Evolutionary conservation across 2,329 filamentous ascomycete species (phyloP).

Genomic region (Hypoxylon rubiginosum): DNA sequence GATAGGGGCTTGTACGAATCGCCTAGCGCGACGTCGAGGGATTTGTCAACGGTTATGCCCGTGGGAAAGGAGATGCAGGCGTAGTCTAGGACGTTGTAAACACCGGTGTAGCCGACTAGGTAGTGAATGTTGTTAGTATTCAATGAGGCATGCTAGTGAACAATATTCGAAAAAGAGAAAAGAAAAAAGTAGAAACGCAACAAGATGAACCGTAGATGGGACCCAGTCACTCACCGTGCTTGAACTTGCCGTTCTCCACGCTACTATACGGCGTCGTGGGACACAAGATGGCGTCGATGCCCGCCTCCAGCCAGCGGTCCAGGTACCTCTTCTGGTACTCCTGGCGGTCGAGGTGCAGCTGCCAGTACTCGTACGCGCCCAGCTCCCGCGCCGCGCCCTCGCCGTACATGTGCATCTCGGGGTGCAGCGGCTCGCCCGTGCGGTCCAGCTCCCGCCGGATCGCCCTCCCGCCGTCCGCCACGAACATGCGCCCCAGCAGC

Average conservation of each 20-base stretch:
- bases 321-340: conserved; percentile 62
- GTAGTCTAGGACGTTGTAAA: conserved; percentile 65
- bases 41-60: conserved; percentile 57
- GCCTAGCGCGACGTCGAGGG: conserved; percentile 52
- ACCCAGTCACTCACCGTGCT: conserved; percentile 55
- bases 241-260: conserved; percentile 59
- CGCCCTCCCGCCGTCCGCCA: conserved; percentile 61
- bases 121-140: not conserved
- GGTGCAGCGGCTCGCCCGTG: conserved; percentile 57
- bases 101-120: conserved; percentile 62
- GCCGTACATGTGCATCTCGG: conserved; percentile 47
- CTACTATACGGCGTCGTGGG: conserved; percentile 64
- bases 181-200: not conserved
- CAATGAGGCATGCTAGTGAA: not conserved
- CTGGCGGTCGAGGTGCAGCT: conserved; percentile 60
- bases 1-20: conserved; percentile 54
- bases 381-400: conserved; percentile 53
- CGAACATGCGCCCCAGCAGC: conserved; percentile 61
- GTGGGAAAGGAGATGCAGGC: conserved; percentile 63
- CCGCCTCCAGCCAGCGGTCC: conserved; percentile 60
- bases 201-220: not conserved
- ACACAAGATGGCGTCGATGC: conserved; percentile 73
- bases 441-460: conserved; percentile 56
- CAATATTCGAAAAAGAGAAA: not conserved
- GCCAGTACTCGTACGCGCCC: conserved; percentile 62